Conservation (phyloP, 371 early-diverging fungal species). For the Rhizopus arrhizus region DNA sequence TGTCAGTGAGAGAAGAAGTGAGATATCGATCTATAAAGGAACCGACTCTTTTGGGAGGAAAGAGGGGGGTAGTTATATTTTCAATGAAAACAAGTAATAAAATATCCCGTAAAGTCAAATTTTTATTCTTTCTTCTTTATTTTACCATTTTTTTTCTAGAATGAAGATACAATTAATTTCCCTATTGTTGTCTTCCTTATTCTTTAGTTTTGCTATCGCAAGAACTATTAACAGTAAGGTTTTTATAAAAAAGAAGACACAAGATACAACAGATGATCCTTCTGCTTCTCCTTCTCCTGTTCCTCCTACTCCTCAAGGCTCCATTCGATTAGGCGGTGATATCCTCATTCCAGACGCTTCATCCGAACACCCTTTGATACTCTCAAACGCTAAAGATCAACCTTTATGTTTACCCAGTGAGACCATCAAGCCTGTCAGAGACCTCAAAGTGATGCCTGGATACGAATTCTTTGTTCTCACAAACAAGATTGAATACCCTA, state of each 20-base stretch:
- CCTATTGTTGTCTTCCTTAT: not conserved
- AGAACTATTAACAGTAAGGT: too few species aligned
- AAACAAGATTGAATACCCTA: conserved; percentile 33
- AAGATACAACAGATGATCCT: too few species aligned
- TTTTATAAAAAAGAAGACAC: too few species aligned
- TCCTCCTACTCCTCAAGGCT: too few species aligned
- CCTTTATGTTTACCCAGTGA: conserved; percentile 41
- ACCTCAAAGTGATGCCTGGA: conserved; percentile 36
- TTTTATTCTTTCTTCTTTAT: not conserved
- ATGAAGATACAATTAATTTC: not conserved
- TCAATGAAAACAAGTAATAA: not conserved
- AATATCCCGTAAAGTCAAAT: not conserved
- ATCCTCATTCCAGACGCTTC: conserved; percentile 45
- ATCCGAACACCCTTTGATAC: conserved; percentile 44
- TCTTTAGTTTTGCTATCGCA: too few species aligned
- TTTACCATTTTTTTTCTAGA: not conserved
- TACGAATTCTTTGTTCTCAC: conserved; percentile 40
- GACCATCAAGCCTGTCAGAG: conserved; percentile 23
- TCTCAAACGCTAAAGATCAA: conserved; percentile 37
- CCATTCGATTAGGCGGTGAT: too few species aligned
- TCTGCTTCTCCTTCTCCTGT: too few species aligned
- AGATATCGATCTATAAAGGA: not conserved
- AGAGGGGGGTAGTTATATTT: not conserved
- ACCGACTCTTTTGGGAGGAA: not conserved
- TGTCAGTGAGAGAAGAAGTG: not conserved